phyloP scores from a whole-genome alignment of 768 basidiomycete genomes.

The Kwoniella botswanensis region DNA sequence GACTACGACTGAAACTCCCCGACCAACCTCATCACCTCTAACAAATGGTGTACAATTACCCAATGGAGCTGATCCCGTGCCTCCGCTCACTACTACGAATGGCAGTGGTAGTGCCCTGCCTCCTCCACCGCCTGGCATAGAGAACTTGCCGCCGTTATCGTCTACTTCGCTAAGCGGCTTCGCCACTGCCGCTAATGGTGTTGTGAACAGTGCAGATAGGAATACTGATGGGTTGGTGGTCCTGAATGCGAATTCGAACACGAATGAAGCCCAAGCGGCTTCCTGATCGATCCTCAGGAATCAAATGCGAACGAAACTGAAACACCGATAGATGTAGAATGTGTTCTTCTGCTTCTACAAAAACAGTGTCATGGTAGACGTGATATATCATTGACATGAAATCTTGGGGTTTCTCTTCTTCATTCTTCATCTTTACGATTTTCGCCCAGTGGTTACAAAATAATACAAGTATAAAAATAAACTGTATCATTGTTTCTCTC shows the following conservation, averaged over 20 bases:
- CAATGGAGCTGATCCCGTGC: slow-evolving; percentile 35
- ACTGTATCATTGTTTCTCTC: neutral
- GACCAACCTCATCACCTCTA: slow-evolving; percentile 1
- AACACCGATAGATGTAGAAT: neutral
- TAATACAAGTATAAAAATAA: neutral
- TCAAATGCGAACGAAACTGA: neutral
- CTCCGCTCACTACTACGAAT: neutral
- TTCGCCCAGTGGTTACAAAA: neutral
- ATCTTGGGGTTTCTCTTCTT: neutral
- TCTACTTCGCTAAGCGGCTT: slow-evolving; percentile 43
- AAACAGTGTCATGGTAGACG: neutral
- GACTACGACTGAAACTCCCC: slow-evolving; percentile 16
- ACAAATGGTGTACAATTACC: slow-evolving; percentile 28
- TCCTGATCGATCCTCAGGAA: neutral
- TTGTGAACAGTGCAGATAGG: slow-evolving; percentile 27
- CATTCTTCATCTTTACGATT: neutral
- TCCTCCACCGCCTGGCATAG: slow-evolving; percentile 46
- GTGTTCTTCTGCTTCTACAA: too few species aligned
- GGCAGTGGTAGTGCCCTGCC: slow-evolving; percentile 12
- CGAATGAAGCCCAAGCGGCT: slow-evolving; percentile 20
- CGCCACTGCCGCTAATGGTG: slow-evolving; percentile 51
- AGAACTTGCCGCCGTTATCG: slow-evolving; percentile 45
- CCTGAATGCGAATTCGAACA: slow-evolving; percentile 9
- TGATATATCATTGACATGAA: neutral
- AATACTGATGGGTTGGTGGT: slow-evolving; percentile 44